Base-by-base conservation (phyloP, 2,329 filamentous ascomycete genomes). In the Hirsutella thompsonii region DNA sequence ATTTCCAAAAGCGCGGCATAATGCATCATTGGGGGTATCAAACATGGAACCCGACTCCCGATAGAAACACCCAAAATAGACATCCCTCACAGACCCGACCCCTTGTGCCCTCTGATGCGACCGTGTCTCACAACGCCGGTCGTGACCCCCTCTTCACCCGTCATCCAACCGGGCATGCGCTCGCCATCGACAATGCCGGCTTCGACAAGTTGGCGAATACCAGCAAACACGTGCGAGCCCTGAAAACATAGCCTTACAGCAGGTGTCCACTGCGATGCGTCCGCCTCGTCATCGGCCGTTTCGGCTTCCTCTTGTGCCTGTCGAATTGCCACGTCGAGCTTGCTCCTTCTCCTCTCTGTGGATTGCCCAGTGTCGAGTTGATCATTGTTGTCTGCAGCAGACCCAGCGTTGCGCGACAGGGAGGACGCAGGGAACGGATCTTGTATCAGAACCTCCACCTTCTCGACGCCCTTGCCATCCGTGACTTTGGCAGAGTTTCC, bases 91-190 rank as follows among this genome's bases (percentile, higher is more conserved):
- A 77, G 44, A 1, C 73, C 72, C 2, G 72, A 73, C 5, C 74
- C 74, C 45, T 69, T 76, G 51, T 72, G 62, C 1, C 72, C 75
- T 35, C 63, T 62, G 51, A 88, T 77, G 46, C 79, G 69, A 2
- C 86, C 85, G 44, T 76, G 60, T 47, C 69, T 72, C 4, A 93
- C 76, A 21, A 76, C 71, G 1, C 84, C 83, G 30, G 79, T 69
- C 40, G 83, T 92, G 5, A 92, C 78, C 1, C 80, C 83, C 36
- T 87, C 83, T 53, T 94, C 87, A 2, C 87, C 88, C 1, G 86
- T 92, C 80, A 94, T 81, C 86, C 87, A 94, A 0, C 83, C 83
- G 0, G 88, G 87, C 82, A 93, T 89, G 41, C 68, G 74, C 52
- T 79, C 72, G 1, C 85, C 81, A 54, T 93, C 78, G 20, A 94